Base-by-base conservation (phyloP, 228 moss, liverwort and hornwort genomes). In the Sphagnum magellanicum region DNA sequence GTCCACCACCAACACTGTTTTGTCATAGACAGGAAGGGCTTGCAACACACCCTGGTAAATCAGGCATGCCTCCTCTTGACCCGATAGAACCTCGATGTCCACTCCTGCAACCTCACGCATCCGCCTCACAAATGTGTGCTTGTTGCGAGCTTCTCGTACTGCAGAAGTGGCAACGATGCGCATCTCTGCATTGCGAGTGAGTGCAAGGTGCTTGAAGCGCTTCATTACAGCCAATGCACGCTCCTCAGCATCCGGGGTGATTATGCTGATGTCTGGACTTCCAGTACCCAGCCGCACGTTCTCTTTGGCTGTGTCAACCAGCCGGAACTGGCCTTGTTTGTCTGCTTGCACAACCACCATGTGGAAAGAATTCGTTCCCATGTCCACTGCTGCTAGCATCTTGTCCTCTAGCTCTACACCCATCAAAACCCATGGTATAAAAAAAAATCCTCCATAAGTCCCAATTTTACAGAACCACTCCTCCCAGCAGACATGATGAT, bases 261-360 rank as follows among this genome's bases (percentile, higher is more conserved):
- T 86, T 51, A 86, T 80, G 70, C 74, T 76, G 5, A 86, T 63
- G 57, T 78, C 82, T 61, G 83, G 80, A 67, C 86, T 80, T 62
- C 86, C 86, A 55, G 82, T 86, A 49, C 86, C 86, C 53, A 86
- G 78, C 10, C 86, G 86, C 5, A 86, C 86, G 64, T 86, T 80
- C 60, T 86, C 86, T 70, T 86, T 86, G 17, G 78, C 86, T 15
- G 86, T 86, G 63, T 86, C 86, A 76, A 86, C 80, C 65, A 86
- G 76, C 58, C 83, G 82, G 53, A 86, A 86, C 48, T 80, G 75
- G 5, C 86, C 86, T 65, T 86, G 71, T 58, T 80, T 83, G 68
- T 86, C 86, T n/a, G 86, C 86, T 71, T 82, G 82, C 5, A 86
- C 86, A 15, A 86, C 86, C 71, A 86, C 86, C 86, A 86, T 86